Conservation (phyloP, 305 asterid species). For the Fraxinus floribunda region DNA sequence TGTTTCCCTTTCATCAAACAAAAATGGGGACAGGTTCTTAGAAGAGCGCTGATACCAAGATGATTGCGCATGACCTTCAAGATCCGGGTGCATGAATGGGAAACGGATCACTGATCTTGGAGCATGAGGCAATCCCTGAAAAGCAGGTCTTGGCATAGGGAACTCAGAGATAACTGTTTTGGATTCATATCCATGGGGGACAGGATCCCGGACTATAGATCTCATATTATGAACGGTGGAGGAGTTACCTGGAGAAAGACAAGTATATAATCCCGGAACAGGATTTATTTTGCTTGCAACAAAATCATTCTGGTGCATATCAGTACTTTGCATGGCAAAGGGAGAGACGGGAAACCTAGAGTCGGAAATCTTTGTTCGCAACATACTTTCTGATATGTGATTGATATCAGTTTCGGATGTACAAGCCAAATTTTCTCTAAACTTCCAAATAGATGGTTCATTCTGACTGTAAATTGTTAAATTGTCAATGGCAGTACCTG, state of each 20-base stretch:
- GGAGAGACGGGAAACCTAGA: slow-evolving; percentile 26
- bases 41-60: slow-evolving; percentile 41
- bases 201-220: slow-evolving; percentile 32
- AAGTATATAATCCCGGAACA: slow-evolving; percentile 27
- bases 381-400: slow-evolving; percentile 32
- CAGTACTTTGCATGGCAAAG: slow-evolving; percentile 30
- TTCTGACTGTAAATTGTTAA: slow-evolving; percentile 27
- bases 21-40: slow-evolving; percentile 28
- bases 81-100: slow-evolving; percentile 51
- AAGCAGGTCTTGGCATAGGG: slow-evolving; percentile 22
- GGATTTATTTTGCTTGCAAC: slow-evolving; percentile 33
- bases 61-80: slow-evolving; percentile 33
- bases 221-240: slow-evolving; percentile 27
- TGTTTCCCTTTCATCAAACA: slow-evolving; percentile 33
- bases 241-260: slow-evolving; percentile 23
- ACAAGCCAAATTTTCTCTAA: slow-evolving; percentile 30
- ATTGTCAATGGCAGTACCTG: slow-evolving; percentile 21
- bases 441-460: slow-evolving; percentile 37
- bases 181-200: slow-evolving; percentile 30
- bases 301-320: slow-evolving; percentile 28
- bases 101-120: slow-evolving; percentile 38
- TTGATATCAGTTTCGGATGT: slow-evolving; percentile 36
- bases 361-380: neutral
- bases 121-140: slow-evolving; percentile 30
- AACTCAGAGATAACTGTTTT: slow-evolving; percentile 19